Evolutionary conservation across 2,329 filamentous ascomycete species (phyloP).

Genomic region (Cercospora zeae-maydis): DNA sequence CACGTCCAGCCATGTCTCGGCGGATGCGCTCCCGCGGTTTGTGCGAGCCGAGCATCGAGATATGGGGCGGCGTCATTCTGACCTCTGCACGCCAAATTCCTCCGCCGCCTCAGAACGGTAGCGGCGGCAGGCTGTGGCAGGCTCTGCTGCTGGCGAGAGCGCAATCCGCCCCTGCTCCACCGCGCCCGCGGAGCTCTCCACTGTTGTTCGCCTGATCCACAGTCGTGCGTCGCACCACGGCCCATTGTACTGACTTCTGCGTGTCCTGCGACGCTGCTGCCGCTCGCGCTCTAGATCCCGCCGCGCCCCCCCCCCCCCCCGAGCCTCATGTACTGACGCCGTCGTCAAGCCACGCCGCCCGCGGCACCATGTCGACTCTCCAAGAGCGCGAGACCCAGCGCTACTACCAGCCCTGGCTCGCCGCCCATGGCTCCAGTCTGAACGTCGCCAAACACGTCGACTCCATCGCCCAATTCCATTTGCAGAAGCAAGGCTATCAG

Average conservation of each 20-base stretch:
- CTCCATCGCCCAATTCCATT: constrained; percentile 22
- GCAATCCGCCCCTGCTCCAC: neutral
- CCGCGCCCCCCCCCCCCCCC: neutral
- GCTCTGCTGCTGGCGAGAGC: neutral
- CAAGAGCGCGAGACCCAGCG: constrained; percentile 19
- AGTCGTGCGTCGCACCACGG: neutral
- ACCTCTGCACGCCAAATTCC: constrained; percentile 1
- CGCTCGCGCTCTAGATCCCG: neutral
- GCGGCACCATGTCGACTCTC: constrained; percentile 5
- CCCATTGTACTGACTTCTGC: neutral
- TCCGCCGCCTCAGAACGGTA: neutral
- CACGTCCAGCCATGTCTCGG: neutral
- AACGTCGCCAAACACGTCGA: constrained; percentile 30
- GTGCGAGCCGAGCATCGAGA: neutral
- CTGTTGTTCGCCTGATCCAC: neutral
- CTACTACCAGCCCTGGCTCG: constrained; percentile 28
- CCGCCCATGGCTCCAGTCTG: constrained; percentile 25
- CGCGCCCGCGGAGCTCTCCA: neutral
- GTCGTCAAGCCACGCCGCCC: neutral
- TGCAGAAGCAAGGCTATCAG: constrained; percentile 26
- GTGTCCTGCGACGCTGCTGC: neutral
- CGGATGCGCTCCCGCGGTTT: neutral
- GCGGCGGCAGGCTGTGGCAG: neutral
- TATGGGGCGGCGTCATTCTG: neutral
- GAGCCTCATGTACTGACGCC: neutral